These are phyloP conservation scores for Turritis glabra DNA, from an alignment of 345 rosid genomes.

Conservation along the genomic window DNA sequence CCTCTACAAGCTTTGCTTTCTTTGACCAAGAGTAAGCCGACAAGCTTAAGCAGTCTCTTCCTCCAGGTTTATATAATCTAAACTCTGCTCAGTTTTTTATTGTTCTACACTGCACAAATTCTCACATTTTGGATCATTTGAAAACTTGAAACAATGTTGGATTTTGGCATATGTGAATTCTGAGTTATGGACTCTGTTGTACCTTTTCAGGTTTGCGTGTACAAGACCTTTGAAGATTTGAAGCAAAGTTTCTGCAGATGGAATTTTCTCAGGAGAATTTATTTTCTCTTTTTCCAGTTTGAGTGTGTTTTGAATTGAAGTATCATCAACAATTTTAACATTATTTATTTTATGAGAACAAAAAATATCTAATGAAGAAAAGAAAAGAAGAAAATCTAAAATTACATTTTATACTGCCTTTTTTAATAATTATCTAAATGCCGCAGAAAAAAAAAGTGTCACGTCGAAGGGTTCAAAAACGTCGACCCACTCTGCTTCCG, in stretches of 20 bases:
- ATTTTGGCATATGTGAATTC: not conserved
- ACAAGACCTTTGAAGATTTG: slow-evolving; percentile 66
- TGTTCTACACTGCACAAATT: not conserved
- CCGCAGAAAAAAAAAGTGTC: too few species aligned
- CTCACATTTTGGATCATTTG: not conserved
- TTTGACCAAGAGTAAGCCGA: slow-evolving; percentile 88
- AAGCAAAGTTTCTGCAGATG: not conserved
- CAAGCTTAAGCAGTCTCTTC: slow-evolving; percentile 95
- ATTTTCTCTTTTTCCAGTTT: too few species aligned
- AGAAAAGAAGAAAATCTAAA: too few species aligned
- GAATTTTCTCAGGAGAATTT: slow-evolving; percentile 5
- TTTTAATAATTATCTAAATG: too few species aligned
- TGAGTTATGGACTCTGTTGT: not conserved
- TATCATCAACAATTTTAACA: too few species aligned
- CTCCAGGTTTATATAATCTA: slow-evolving; percentile 62
- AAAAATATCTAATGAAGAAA: too few species aligned
- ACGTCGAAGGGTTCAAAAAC: too few species aligned
- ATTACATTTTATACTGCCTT: too few species aligned
- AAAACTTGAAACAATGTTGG: not conserved
- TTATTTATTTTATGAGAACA: too few species aligned
- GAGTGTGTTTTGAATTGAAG: too few species aligned
- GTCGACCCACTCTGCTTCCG: too few species aligned
- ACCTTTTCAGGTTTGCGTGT: slow-evolving; percentile 73
- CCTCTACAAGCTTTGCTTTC: slow-evolving; percentile 86
- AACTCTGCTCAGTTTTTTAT: not conserved